Evolutionary conservation across 2,329 filamentous ascomycete species (phyloP).

Genomic region (Aaosphaeria arxii): DNA sequence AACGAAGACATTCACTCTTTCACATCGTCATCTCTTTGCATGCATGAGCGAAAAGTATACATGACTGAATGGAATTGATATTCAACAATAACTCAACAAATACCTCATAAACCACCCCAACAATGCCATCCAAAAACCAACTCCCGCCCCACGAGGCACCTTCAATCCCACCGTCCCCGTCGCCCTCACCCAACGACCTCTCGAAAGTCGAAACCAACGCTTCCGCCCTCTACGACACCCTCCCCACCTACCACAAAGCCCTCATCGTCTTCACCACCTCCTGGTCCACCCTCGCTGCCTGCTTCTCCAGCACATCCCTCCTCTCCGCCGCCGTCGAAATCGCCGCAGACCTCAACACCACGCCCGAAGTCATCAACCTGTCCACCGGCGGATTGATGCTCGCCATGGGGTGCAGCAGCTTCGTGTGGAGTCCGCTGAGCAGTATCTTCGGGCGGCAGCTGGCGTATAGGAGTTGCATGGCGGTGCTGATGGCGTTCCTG

Average conservation of each 20-base stretch:
- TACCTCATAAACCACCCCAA: too few relatives aligned
- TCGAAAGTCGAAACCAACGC: slow-evolving; percentile 4
- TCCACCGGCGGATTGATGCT: slow-evolving; percentile 13
- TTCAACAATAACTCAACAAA: too few relatives aligned
- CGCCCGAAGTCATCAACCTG: slow-evolving; percentile 12
- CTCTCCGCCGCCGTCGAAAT: slow-evolving; percentile 42
- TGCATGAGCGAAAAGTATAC: too few relatives aligned
- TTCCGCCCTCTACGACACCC: slow-evolving; percentile 2
- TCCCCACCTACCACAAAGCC: slow-evolving; percentile 27
- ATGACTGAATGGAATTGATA: too few relatives aligned
- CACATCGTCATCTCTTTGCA: too few relatives aligned
- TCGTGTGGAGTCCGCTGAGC: slow-evolving; percentile 12
- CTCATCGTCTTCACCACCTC: slow-evolving; percentile 42
- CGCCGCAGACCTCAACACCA: slow-evolving; percentile 35
- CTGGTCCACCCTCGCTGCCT: slow-evolving; percentile 42
- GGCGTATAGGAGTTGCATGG: not conserved
- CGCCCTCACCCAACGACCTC: slow-evolving; percentile 1
- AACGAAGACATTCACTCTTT: too few relatives aligned
- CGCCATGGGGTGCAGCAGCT: slow-evolving; percentile 12
- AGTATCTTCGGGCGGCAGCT: not conserved
- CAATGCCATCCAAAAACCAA: too few relatives aligned
- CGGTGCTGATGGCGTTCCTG: not conserved
- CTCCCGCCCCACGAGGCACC: not conserved
- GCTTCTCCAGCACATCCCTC: slow-evolving; percentile 43
- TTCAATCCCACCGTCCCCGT: not conserved